These are phyloP conservation scores for Helotiales sp. DNA, from an alignment of 2,329 filamentous ascomycete species.

Conservation along the genomic window DNA sequence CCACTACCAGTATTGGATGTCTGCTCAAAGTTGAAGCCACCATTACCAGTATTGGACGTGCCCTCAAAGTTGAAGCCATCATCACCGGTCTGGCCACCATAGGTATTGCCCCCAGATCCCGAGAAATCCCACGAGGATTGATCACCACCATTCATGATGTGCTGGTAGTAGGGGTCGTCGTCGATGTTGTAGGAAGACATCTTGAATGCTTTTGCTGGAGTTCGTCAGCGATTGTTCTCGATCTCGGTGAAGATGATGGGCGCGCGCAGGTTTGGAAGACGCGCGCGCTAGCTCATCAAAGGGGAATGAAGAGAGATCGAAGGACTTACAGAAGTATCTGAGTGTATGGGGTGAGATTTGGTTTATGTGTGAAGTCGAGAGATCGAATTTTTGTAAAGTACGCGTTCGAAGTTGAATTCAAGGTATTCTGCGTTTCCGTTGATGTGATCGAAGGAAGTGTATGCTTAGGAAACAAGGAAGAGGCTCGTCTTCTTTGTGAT, in stretches of 20 bases:
- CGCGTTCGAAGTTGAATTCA: background rate
- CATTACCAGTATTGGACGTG: too few species aligned
- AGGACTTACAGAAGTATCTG: background rate
- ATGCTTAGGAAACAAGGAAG: background rate
- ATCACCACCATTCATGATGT: background rate
- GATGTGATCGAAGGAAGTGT: background rate
- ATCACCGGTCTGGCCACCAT: background rate
- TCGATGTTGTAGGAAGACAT: slow-evolving; percentile 1
- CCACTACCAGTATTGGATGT: background rate
- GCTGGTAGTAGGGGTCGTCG: background rate
- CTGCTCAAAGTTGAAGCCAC: background rate
- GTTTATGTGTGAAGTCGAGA: background rate
- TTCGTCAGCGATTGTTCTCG: background rate
- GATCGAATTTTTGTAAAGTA: background rate
- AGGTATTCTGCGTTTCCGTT: background rate
- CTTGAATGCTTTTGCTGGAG: background rate
- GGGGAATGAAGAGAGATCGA: background rate
- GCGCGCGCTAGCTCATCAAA: too few species aligned
- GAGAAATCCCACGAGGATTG: background rate
- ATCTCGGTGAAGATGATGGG: background rate
- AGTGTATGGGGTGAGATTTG: background rate
- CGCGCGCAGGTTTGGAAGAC: background rate
- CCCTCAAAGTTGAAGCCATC: too few species aligned
- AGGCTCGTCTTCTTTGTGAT: background rate
- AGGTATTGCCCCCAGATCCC: background rate